Evolutionary conservation across 768 basidiomycete species (phyloP).

Genomic region (Rhodotorula diobovata): DNA sequence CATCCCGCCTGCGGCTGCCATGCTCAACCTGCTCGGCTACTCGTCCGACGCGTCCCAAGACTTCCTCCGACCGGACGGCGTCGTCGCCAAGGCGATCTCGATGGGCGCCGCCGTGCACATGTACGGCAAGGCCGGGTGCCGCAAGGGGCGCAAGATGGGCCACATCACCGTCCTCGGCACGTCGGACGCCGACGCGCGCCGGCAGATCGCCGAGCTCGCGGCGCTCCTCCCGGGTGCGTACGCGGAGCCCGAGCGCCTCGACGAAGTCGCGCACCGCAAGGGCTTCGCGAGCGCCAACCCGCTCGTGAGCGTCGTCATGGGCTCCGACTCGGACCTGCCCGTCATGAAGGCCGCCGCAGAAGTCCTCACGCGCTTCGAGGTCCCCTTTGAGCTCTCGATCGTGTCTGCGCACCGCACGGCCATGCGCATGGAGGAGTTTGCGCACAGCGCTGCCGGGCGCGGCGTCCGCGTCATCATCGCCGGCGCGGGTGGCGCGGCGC

Average conservation of each 20-base stretch:
- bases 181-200: constrained; percentile 68
- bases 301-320: constrained; percentile 93
- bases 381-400: constrained; percentile 91
- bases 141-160: constrained; percentile 94
- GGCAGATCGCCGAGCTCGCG: constrained; percentile 69
- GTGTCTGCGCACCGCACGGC: constrained; percentile 96
- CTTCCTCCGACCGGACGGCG: constrained; percentile 26
- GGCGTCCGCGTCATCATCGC: constrained; percentile 71
- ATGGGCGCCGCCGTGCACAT: constrained; percentile 77
- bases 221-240: constrained; percentile 57
- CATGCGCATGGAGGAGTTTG: constrained; percentile 74
- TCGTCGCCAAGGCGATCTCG: constrained; percentile 34
- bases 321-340: constrained; percentile 95
- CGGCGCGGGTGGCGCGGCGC: constrained; percentile 97
- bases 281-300: constrained; percentile 66
- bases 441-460: constrained; percentile 59
- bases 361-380: constrained; percentile 70
- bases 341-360: constrained; percentile 83
- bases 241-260: constrained; percentile 38
- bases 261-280: constrained; percentile 48
- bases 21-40: constrained; percentile 92
- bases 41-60: constrained; percentile 58
- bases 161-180: constrained; percentile 84
- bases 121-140: constrained; percentile 87
- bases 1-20: constrained; percentile 57